A percentile compares a stretch with the other conserved stretches of the same genome.
Conservation (phyloP, 345 rosid species). For the Excoecaria cochinchinensis region DNA sequence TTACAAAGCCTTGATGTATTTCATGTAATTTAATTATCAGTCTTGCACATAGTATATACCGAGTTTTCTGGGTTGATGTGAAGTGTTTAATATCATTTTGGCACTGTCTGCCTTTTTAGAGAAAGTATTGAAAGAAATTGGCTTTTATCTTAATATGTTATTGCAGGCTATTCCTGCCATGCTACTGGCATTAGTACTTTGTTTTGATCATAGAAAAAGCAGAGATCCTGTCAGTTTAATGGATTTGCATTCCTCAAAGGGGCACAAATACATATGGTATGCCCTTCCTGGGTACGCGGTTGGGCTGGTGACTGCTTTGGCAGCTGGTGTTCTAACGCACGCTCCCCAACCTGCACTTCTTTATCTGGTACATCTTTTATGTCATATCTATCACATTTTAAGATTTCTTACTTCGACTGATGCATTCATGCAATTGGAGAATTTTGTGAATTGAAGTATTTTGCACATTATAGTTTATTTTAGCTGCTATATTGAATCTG, state of each 20-base stretch:
- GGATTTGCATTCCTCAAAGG: slow-evolving; percentile 69
- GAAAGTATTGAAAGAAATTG: neutral
- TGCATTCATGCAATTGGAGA: neutral
- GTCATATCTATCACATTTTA: neutral
- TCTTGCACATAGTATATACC: neutral
- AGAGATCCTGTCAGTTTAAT: slow-evolving; percentile 65
- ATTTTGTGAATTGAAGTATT: neutral
- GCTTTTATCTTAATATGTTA: slow-evolving; percentile 12
- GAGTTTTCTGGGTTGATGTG: neutral
- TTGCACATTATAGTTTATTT: no score
- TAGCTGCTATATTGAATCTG: neutral
- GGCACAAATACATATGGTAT: slow-evolving; percentile 83
- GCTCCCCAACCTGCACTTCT: slow-evolving; percentile 95
- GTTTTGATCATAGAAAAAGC: slow-evolving; percentile 83
- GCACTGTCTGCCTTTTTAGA: neutral
- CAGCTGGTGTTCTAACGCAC: slow-evolving; percentile 79
- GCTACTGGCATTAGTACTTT: slow-evolving; percentile 84
- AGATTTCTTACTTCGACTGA: neutral
- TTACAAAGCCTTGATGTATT: neutral
- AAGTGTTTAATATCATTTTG: neutral
- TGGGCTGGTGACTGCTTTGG: slow-evolving; percentile 74
- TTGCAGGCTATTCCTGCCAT: slow-evolving; percentile 94
- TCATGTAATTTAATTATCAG: neutral
- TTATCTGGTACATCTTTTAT: slow-evolving; percentile 61
- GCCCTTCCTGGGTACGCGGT: slow-evolving; percentile 88